Conservation (phyloP, 192 early-diverging fungal genomes). For the Backusella tarrabulga region DNA sequence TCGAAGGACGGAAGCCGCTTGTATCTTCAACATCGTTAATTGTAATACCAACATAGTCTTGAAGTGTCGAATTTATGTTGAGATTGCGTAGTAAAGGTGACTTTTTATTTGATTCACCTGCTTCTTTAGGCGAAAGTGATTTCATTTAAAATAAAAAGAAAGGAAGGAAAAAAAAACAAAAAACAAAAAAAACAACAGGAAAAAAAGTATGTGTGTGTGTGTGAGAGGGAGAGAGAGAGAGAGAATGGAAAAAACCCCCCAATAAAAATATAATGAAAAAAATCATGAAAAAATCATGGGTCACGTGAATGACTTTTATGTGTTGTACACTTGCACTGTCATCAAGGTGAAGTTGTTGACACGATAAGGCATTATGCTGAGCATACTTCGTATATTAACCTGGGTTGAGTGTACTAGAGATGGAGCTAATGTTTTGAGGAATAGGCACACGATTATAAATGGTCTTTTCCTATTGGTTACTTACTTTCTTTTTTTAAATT, state of each 20-base stretch:
- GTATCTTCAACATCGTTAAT: conserved; percentile 23
- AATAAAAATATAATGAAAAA: neutral
- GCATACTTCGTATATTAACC: neutral
- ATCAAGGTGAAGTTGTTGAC: neutral
- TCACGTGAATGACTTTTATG: neutral
- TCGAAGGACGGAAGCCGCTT: neutral
- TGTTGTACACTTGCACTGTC: neutral
- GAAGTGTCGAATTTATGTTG: neutral
- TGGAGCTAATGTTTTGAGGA: neutral
- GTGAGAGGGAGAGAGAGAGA: neutral
- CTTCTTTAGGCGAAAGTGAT: neutral
- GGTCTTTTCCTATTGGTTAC: neutral
- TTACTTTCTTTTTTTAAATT: neutral
- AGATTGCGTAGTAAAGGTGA: neutral
- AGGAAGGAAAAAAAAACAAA: neutral
- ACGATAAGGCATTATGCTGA: neutral
- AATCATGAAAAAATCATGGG: neutral
- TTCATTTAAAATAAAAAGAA: neutral
- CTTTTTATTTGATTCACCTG: neutral
- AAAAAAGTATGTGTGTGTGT: neutral
- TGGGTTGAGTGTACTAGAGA: neutral
- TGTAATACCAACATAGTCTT: conserved; percentile 39
- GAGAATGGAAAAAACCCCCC: neutral
- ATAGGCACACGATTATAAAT: neutral
- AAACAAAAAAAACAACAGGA: neutral